A percentile compares a stretch with the other conserved stretches of the same genome.
phyloP scores from a whole-genome alignment of 345 rosid species.

The Gossypium australe region DNA sequence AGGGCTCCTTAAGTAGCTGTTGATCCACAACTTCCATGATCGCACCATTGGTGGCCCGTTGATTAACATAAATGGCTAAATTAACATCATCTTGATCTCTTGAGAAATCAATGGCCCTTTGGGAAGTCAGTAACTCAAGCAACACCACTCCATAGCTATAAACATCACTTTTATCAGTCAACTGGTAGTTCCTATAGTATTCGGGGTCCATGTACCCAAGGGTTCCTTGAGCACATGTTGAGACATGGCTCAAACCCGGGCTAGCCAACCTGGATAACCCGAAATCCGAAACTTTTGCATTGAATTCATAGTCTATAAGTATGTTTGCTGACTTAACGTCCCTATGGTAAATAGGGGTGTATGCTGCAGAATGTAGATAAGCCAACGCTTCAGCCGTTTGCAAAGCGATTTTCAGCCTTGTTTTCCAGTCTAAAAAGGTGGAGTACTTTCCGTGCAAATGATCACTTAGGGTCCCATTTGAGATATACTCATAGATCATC shows the following conservation, averaged over 20 bases:
- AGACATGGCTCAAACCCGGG: slow-evolving; percentile 56
- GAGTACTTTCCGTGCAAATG: slow-evolving; percentile 41
- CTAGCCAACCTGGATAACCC: slow-evolving; percentile 56
- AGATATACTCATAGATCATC: slow-evolving; percentile 54
- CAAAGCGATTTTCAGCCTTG: slow-evolving; percentile 40
- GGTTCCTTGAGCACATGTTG: slow-evolving; percentile 66
- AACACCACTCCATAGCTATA: slow-evolving; percentile 56
- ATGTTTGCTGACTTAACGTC: slow-evolving; percentile 65
- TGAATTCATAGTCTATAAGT: slow-evolving; percentile 37
- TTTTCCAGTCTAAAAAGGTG: slow-evolving; percentile 39
- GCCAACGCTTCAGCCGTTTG: slow-evolving; percentile 60
- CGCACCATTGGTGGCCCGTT: slow-evolving; percentile 26
- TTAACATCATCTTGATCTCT: slow-evolving; percentile 46
- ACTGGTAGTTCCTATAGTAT: slow-evolving; percentile 53
- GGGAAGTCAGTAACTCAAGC: slow-evolving; percentile 52
- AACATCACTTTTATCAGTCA: slow-evolving; percentile 56
- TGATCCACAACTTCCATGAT: slow-evolving; percentile 41
- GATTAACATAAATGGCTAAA: slow-evolving; percentile 39
- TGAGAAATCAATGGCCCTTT: slow-evolving; percentile 48
- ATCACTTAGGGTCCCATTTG: slow-evolving; percentile 53
- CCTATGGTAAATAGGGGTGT: slow-evolving; percentile 53
- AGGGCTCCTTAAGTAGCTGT: slow-evolving; percentile 28
- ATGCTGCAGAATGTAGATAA: slow-evolving; percentile 52
- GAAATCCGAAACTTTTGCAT: slow-evolving; percentile 52
- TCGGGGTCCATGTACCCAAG: slow-evolving; percentile 63